phyloP scores from a whole-genome alignment of 2,329 filamentous ascomycete species.

The Metarhizium album region DNA sequence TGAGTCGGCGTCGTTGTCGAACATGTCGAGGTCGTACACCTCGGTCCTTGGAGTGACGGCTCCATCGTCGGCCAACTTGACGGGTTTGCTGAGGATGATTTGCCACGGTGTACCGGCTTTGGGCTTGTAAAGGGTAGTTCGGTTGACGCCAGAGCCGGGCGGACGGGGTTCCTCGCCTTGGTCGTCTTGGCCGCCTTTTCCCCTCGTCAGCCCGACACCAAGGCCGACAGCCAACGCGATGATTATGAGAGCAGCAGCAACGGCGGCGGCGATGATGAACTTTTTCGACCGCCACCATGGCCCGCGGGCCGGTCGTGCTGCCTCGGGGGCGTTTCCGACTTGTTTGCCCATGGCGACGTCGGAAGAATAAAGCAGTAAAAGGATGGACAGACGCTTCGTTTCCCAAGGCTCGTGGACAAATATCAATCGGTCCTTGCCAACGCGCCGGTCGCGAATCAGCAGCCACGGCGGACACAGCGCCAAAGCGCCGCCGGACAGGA shows the following conservation, averaged over 20 bases:
- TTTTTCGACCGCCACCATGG: background rate
- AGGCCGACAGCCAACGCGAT: constrained; percentile 43
- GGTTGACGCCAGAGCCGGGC: background rate
- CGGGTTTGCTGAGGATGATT: constrained; percentile 41
- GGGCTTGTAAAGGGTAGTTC: constrained; percentile 14
- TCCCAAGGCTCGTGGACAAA: no score
- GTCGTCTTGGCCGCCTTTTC: background rate
- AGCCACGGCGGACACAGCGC: no score
- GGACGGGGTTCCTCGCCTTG: background rate
- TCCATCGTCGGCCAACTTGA: constrained; percentile 20
- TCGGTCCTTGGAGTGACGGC: constrained; percentile 34
- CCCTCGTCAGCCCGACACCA: constrained; percentile 38
- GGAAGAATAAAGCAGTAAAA: no score
- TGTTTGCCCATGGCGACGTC: background rate
- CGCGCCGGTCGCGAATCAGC: no score
- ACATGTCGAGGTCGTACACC: constrained; percentile 41
- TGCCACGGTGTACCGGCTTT: constrained; percentile 45
- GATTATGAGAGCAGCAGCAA: constrained; percentile 13
- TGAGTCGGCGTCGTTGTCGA: constrained; percentile 34
- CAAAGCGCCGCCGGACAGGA: no score
- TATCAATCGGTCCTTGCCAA: no score
- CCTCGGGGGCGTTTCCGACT: background rate
- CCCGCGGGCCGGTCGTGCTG: background rate
- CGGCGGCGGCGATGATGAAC: background rate
- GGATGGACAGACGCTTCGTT: no score